Conservation (phyloP, 148 eudicot genomes). For the Chenopodium album region DNA sequence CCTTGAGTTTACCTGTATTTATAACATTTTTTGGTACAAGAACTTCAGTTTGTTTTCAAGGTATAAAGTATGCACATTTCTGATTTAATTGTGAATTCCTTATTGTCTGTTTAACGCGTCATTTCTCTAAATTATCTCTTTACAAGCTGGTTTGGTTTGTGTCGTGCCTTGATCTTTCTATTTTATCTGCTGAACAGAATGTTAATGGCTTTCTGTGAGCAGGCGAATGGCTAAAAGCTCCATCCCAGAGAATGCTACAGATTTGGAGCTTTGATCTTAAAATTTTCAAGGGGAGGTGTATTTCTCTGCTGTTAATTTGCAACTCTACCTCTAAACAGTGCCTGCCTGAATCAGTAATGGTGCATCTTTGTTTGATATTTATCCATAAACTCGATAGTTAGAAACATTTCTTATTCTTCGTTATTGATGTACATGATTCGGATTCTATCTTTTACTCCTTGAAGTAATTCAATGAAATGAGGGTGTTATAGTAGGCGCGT, state of each 20-base stretch:
- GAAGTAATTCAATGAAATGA: background rate
- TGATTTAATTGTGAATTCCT: background rate
- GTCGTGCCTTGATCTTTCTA: conserved; percentile 8
- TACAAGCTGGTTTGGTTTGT: background rate
- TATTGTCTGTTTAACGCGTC: background rate
- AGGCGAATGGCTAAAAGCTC: conserved; percentile 65
- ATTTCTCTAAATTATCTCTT: background rate
- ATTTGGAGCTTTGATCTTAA: conserved; percentile 77
- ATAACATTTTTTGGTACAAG: no score
- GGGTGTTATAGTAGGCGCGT: background rate
- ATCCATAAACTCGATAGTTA: background rate
- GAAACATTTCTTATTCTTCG: background rate
- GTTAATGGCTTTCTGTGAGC: conserved; percentile 86
- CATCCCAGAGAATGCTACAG: conserved; percentile 62
- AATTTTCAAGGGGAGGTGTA: conserved; percentile 82
- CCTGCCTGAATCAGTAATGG: background rate
- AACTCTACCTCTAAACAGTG: background rate
- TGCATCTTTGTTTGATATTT: background rate
- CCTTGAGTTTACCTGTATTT: no score
- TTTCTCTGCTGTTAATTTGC: conserved; percentile 1
- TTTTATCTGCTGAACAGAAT: conserved; percentile 57
- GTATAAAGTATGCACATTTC: background rate
- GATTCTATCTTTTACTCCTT: no score
- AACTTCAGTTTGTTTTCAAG: background rate
- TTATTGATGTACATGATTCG: background rate